Evolutionary conservation across 169 alveolate species (phyloP).

Genomic region (Plasmodium reichenowi): DNA sequence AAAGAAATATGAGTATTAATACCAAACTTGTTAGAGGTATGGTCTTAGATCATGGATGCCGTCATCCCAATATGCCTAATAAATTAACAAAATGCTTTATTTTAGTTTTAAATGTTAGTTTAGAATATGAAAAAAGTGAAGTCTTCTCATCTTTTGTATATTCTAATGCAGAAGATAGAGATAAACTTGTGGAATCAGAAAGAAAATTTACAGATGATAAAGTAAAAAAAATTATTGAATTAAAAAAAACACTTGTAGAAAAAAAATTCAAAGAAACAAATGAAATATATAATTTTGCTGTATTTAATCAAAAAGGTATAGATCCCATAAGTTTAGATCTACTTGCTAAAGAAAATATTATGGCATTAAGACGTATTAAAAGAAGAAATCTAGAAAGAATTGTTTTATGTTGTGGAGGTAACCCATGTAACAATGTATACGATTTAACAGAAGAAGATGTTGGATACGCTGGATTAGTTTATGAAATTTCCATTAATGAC

Average conservation of each 20-base stretch:
- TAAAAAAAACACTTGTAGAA: constrained; percentile 93
- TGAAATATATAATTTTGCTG: constrained; percentile 91
- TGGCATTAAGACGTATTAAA: constrained; percentile 97
- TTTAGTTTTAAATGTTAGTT: constrained; percentile 96
- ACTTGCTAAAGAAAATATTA: constrained; percentile 98
- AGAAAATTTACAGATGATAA: constrained; percentile 97
- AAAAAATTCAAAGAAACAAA: constrained; percentile 83
- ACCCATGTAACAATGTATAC: constrained; percentile 97
- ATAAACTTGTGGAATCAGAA: constrained; percentile 95
- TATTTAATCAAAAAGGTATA: constrained; percentile 98
- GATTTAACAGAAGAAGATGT: constrained; percentile 96
- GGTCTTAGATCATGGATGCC: constrained; percentile 99
- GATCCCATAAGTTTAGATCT: constrained; percentile 99
- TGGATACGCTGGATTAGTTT: constrained; percentile 97
- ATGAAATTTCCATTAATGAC: constrained; percentile 96
- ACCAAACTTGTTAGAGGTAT: constrained; percentile 93
- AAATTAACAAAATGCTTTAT: constrained; percentile 95
- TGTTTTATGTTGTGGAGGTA: constrained; percentile 98
- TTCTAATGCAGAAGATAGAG: constrained; percentile 98
- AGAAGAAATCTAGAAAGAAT: constrained; percentile 98
- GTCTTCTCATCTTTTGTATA: constrained; percentile 97
- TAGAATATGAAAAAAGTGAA: constrained; percentile 99
- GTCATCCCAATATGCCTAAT: constrained; percentile 99
- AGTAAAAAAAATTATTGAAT: constrained; percentile 96
- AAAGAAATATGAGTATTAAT: constrained; percentile 96